Base-by-base conservation (phyloP, 768 basidiomycete genomes). In the Amanita thiersii region DNA sequence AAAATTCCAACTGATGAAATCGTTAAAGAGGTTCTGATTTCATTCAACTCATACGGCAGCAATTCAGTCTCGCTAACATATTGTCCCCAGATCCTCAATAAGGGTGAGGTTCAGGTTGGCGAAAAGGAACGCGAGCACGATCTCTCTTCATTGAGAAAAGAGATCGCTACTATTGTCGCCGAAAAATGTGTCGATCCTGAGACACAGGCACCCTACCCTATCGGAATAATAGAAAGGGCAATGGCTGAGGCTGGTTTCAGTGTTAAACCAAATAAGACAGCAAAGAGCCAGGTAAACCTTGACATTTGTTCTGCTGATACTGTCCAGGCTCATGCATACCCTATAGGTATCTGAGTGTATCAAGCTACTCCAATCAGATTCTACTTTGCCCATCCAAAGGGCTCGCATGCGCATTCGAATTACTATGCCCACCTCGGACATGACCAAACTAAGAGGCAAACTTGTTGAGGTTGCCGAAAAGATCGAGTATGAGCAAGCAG, bases 81-180 rank as follows among this genome's bases (percentile, higher is more conserved):
- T 18, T 8, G 5, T 17, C 10, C 20, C 5, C 47, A 94, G 89
- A 96, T 99, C 49, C 63, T 99, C 30, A 85, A 83, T 59, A 94
- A 96, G 62, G 96, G 96, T 14, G 96, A 99, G 56, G 67, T 99
- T 2, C 96, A 99, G 66, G 87, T 98, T 21, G 87, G 88, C 28
- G 94, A 97, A 56, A 96, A 97, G 58, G 96, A 99, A 56, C 80
- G 96, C 17, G 85, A 90, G 40, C 91, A 96, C 48, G 87, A 94
- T 52, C 73, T 96, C 4, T 65, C 77, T 9, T 76, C 90, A 2
- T 57, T 97, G 33, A 80, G 88, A 40, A 73, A 65, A 50, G 96
- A 98, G 60, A 96, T 98, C 37, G 90, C 90, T 3, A 94, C 89
- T 0, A 75, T 92, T 28, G 89, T 99, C 2, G 84, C 93, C 4